These are phyloP conservation scores for Cicer yamashitae DNA, from an alignment of 306 rosid genomes.

Conservation along the genomic window DNA sequence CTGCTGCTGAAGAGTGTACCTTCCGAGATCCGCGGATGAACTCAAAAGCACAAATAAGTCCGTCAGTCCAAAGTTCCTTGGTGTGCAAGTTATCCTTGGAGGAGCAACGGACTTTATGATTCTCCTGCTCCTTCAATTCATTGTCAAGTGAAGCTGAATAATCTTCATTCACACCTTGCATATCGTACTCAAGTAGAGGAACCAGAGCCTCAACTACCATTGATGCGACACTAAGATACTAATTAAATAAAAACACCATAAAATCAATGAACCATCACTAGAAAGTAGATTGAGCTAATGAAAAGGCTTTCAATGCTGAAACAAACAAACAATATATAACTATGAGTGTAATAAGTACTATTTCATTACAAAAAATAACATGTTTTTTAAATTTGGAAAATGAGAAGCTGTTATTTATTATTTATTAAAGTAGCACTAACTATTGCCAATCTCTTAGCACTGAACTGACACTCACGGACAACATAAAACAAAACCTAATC, in stretches of 20 bases:
- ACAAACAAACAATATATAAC: slow-evolving; percentile 3
- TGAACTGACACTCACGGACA: too few species aligned
- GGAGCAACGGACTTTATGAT: slow-evolving; percentile 24
- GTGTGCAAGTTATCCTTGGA: slow-evolving; percentile 31
- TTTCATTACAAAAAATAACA: neutral
- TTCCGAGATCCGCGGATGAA: slow-evolving; percentile 47
- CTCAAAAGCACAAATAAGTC: slow-evolving; percentile 74
- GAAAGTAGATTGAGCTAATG: too few species aligned
- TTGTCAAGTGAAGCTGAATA: slow-evolving; percentile 29
- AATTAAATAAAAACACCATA: neutral
- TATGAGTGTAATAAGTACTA: neutral
- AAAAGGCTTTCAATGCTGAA: too few species aligned
- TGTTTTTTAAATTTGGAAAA: too few species aligned
- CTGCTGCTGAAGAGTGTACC: slow-evolving; percentile 16
- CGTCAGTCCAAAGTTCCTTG: slow-evolving; percentile 63
- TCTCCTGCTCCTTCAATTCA: slow-evolving; percentile 47
- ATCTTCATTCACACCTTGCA: slow-evolving; percentile 25
- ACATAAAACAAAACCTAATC: neutral
- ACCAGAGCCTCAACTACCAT: slow-evolving; percentile 52
- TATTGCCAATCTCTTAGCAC: too few species aligned
- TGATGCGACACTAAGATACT: slow-evolving; percentile 22
- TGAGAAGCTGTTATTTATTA: too few species aligned
- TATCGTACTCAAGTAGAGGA: slow-evolving; percentile 48
- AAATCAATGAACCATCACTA: slow-evolving; percentile 30
- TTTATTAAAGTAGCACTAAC: too few species aligned